A percentile compares a stretch with the other conserved stretches of the same genome.
Conservation (phyloP, 306 rosid species). For the Adenanthera pavonina region DNA sequence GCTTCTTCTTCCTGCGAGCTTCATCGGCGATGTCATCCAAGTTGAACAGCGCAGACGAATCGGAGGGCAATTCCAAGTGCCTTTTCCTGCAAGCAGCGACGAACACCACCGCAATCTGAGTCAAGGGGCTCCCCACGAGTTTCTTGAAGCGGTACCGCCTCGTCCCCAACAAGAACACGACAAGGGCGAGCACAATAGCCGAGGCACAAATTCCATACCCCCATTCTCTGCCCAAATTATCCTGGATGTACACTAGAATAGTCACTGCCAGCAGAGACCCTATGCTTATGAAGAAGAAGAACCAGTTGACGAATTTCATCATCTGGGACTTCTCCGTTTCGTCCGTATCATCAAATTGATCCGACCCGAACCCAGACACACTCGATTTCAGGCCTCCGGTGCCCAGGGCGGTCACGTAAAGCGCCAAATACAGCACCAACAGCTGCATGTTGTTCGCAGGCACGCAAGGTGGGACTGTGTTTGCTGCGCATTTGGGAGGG, state of each 20-base stretch:
- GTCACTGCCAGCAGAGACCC: slow-evolving; percentile 80
- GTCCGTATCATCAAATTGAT: slow-evolving; percentile 77
- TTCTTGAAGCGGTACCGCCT: slow-evolving; percentile 71
- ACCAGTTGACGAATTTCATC: slow-evolving; percentile 84
- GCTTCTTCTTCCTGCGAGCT: slow-evolving; percentile 53
- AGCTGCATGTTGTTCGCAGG: slow-evolving; percentile 61
- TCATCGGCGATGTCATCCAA: slow-evolving; percentile 47
- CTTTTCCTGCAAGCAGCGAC: slow-evolving; percentile 75
- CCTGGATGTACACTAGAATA: slow-evolving; percentile 74
- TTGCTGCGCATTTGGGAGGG: slow-evolving; percentile 64
- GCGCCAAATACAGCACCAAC: slow-evolving; percentile 60
- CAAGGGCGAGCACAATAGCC: slow-evolving; percentile 56
- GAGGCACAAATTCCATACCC: slow-evolving; percentile 82
- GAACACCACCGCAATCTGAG: slow-evolving; percentile 70
- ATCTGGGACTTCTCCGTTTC: slow-evolving; percentile 55
- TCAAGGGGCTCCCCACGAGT: slow-evolving; percentile 80
- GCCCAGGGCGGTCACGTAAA: slow-evolving; percentile 79
- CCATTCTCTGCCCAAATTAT: slow-evolving; percentile 75
- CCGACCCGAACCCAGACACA: slow-evolving; percentile 88
- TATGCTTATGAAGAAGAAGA: slow-evolving; percentile 80
- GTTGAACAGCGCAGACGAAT: slow-evolving; percentile 50
- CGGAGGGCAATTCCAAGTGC: slow-evolving; percentile 60
- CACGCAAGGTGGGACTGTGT: slow-evolving; percentile 37
- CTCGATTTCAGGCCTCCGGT: slow-evolving; percentile 90
- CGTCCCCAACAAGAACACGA: slow-evolving; percentile 71